Percentiles rank a stretch among this genome's conserved stretches.
Conservation (phyloP, 1,284 basidiomycete genomes). For the Singerocomus inundabilis region DNA sequence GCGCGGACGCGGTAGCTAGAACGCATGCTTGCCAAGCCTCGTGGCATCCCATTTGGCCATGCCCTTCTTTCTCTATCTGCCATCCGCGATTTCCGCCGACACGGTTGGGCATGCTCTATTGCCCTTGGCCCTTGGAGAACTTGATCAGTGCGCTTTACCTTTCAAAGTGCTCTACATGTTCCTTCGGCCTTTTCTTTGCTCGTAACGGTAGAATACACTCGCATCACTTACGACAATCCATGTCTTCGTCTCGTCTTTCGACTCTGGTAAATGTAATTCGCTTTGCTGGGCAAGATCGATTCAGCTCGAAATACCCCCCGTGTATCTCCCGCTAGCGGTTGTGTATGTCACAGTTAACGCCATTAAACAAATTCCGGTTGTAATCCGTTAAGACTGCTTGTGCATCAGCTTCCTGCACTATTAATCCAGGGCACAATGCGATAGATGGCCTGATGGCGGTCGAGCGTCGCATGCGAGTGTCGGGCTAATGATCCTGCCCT, state of each 20-base stretch:
- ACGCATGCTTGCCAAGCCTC: not conserved
- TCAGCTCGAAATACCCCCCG: no score
- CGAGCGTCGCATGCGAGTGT: no score
- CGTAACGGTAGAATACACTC: not conserved
- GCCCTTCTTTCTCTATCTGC: not conserved
- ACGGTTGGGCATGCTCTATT: not conserved
- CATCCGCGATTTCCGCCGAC: not conserved
- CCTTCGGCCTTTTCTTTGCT: not conserved
- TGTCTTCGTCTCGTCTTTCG: not conserved
- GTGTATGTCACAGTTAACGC: no score
- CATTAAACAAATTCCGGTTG: no score
- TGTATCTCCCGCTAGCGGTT: no score
- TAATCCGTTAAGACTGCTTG: no score
- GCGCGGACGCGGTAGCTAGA: conserved; percentile 19
- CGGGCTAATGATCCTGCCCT: no score
- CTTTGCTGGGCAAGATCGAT: not conserved
- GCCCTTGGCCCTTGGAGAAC: not conserved
- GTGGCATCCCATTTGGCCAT: not conserved
- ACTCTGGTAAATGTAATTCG: not conserved
- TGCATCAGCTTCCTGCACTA: no score
- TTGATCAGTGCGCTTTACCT: not conserved
- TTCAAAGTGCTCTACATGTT: not conserved
- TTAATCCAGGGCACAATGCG: no score
- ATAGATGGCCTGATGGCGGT: no score
- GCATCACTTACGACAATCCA: conserved; percentile 6